Conservation (phyloP, 2,329 filamentous ascomycete genomes). For the Aureobasidium musti region DNA sequence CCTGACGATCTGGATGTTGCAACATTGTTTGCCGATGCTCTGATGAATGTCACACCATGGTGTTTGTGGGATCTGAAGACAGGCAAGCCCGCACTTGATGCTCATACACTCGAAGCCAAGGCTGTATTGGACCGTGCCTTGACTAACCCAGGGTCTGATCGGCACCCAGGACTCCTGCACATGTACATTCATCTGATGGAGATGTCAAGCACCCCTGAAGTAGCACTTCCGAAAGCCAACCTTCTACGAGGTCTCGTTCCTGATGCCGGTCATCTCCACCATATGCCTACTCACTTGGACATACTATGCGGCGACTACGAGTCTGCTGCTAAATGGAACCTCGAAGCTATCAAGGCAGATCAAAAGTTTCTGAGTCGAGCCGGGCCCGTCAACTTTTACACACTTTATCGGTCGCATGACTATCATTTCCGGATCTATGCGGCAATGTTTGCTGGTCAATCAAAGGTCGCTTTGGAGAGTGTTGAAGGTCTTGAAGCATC, state of each 20-base stretch:
- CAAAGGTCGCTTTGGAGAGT: conserved; percentile 62
- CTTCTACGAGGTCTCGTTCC: conserved; percentile 65
- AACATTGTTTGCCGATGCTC: conserved; percentile 62
- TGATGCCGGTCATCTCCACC: conserved; percentile 68
- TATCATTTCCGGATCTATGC: conserved; percentile 75
- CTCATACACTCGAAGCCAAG: conserved; percentile 62
- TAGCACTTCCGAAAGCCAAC: conserved; percentile 62
- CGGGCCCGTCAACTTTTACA: conserved; percentile 71
- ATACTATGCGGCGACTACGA: conserved; percentile 71
- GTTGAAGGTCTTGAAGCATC: conserved; percentile 61
- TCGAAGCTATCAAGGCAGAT: conserved; percentile 66
- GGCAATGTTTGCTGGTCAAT: conserved; percentile 74
- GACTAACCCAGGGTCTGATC: conserved; percentile 48
- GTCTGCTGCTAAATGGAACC: conserved; percentile 66
- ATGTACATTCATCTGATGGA: conserved; percentile 78
- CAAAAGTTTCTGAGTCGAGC: conserved; percentile 62
- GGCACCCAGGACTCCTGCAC: conserved; percentile 71
- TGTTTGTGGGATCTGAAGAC: conserved; percentile 63
- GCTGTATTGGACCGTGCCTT: conserved; percentile 61
- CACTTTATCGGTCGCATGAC: conserved; percentile 72
- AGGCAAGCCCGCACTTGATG: conserved; percentile 57
- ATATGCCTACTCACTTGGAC: conserved; percentile 79
- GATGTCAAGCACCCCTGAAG: conserved; percentile 68
- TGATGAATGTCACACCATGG: conserved; percentile 69
- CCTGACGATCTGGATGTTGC: conserved; percentile 63